Evolutionary conservation across 768 basidiomycete genomes (phyloP), one percentile per base, ranked within the genome.

Genomic region (Hericium coralloides): DNA sequence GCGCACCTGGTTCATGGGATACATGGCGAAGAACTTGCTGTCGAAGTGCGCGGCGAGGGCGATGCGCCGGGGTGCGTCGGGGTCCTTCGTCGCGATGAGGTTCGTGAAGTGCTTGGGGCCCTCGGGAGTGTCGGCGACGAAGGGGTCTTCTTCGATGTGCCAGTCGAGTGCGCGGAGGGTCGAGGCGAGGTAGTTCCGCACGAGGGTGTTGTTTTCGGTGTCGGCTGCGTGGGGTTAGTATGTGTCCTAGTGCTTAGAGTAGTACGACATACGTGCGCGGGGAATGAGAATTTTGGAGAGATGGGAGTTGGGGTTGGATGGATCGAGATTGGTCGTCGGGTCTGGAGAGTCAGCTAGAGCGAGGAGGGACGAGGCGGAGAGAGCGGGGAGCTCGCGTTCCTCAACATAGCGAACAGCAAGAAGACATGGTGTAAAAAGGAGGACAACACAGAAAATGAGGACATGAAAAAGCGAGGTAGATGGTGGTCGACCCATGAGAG

Each of bases 21-120:
- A 85, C 1, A 68, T 69, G 0, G 84, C 73, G 63, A 87, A 94
- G 71, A 82, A 95, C 73, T 97, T 97, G 72, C 89, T 92, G 69
- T 98, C 95, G 63, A 85, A 93, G 67, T 98, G 95, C 6, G 95
- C 97, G 5, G 97, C 77, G n/a, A 99, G 69, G 15, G 95, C 77
- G 37, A 99, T 77, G 59, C 91, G 84, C 48, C 90, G 73, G 1
- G 85, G 73, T 0, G 97, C 95, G 17, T 73, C 69, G n/a, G 90
- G 89, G 67, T 98, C 88, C 68, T 97, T 97, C 12, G 97, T 98
- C 36, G 93, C 95, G 61, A 98, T 86, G 52, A 98, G 76, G 72
- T 99, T 99, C 14, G 83, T 85, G 68, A 99, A 95, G 39, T 74
- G 73, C 64, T 82, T 90, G 36, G 67, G 65, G 4, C 95, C 97